Conservation (phyloP, 2,329 filamentous ascomycete genomes). For the Scopulariopsis brevicaulis region DNA sequence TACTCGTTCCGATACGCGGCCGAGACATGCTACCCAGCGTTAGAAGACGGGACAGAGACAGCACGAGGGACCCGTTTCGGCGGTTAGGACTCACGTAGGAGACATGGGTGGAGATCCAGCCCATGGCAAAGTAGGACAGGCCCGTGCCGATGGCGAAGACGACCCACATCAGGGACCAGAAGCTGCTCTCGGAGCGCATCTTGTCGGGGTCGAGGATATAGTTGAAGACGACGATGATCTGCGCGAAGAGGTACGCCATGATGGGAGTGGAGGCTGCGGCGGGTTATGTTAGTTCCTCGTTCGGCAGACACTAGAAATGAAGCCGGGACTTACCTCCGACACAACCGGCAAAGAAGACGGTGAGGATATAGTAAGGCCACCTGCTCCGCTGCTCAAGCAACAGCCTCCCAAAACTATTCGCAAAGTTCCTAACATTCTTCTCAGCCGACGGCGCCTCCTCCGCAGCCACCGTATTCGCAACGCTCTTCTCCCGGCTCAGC, state of each 20-base stretch:
- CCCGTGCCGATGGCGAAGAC: conserved; percentile 42
- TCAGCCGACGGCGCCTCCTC: conserved; percentile 22
- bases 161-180: conserved; percentile 58
- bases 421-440: conserved; percentile 26
- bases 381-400: conserved; percentile 42
- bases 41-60: not conserved
- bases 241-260: conserved; percentile 43
- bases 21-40: conserved; percentile 24
- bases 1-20: conserved; percentile 48
- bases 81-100: conserved; percentile 17
- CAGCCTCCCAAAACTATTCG: conserved; percentile 42
- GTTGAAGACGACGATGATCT: conserved; percentile 40
- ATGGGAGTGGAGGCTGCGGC: conserved; percentile 33
- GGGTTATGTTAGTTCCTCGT: conserved; percentile 2
- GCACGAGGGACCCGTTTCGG: not conserved
- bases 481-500: conserved; percentile 33
- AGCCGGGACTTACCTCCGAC: not conserved
- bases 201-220: conserved; percentile 17
- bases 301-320: not conserved
- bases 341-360: conserved; percentile 30
- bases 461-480: conserved; percentile 16
- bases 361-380: conserved; percentile 37
- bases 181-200: conserved; percentile 15
- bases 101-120: conserved; percentile 29
- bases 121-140: conserved; percentile 39